Evolutionary conservation across 2,329 filamentous ascomycete genomes (phyloP), one percentile per base, ranked within the genome.

Genomic region (Nannizzia gypsea): DNA sequence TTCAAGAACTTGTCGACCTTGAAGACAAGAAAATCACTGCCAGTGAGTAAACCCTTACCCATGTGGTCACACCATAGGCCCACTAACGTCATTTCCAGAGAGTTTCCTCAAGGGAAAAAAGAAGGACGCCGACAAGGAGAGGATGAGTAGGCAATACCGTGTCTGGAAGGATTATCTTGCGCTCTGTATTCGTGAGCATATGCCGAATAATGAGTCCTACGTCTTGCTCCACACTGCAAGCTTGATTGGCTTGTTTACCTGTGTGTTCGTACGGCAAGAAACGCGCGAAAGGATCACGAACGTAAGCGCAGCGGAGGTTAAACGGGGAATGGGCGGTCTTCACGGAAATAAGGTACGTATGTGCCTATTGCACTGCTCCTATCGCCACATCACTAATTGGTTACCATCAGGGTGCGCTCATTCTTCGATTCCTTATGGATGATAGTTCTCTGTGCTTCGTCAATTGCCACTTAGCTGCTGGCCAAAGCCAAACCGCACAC

Each of bases 11-110:
- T n/a, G 93, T 99, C 3, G 93, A 99, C 69, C 79, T 99, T 6
- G 93, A 99, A 72, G 89, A 99, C 75, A 97, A 97, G 76, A 95
- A 91, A 66, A 88, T 95, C 57, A 97, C 92, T 22, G 93, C 93
- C n/a, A 96, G 84, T 84, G 73, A 69, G 81, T 79, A 61, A 57
- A 26, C 34, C 17, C 17, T 24, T 3, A 17, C 6, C 22, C n/a
- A 22, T 52, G 13, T 28, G 44, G 15, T 34, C 38, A 11, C 11
- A 42, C 8, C 38, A 40, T 60, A 11, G 5, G 22, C 31, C 31
- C 31, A 58, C 70, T 77, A 67, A 77, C 60, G 26, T 3, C 28
- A 22, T 17, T 8, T 31, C 11, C 67, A 84, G 82, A 93, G 75
- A 90, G 89, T 59, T 85, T 97, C 66, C 86, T 97, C 70, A 93